Conservation (phyloP, 192 early-diverging fungal species). For the Gaertneriomyces semiglobifer region DNA sequence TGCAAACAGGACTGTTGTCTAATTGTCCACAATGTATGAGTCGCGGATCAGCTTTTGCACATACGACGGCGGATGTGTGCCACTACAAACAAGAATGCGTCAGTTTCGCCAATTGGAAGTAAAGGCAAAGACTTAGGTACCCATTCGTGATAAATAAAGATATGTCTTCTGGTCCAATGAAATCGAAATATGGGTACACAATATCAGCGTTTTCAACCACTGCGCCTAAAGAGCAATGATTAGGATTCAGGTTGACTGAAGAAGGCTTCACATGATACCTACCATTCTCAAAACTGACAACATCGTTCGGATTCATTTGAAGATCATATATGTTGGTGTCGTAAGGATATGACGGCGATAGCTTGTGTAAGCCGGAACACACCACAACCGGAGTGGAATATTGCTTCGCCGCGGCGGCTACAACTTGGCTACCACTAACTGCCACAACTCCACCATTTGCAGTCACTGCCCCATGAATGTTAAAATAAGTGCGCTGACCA, state of each 20-base stretch:
- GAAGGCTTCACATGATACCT: neutral
- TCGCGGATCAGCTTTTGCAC: constrained; percentile 74
- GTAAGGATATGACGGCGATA: constrained; percentile 84
- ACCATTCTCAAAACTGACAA: constrained; percentile 78
- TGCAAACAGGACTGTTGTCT: too few relatives aligned
- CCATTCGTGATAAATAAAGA: constrained; percentile 86
- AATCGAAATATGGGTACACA: constrained; percentile 87
- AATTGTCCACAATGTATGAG: constrained; percentile 20
- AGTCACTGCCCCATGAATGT: constrained; percentile 53
- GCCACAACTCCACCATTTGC: constrained; percentile 92
- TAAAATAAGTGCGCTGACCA: neutral
- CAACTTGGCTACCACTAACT: constrained; percentile 70
- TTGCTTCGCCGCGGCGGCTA: constrained; percentile 88
- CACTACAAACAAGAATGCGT: constrained; percentile 36
- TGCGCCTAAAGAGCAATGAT: constrained; percentile 46
- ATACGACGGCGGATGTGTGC: constrained; percentile 73
- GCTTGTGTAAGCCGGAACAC: constrained; percentile 82
- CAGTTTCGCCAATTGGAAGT: neutral
- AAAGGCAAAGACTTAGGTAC: constrained; percentile 46
- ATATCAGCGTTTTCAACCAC: constrained; percentile 76
- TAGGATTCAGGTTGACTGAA: constrained; percentile 1
- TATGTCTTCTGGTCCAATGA: constrained; percentile 86
- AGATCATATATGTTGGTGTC: constrained; percentile 83
- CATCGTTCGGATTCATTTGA: constrained; percentile 70
- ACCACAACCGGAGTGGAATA: constrained; percentile 93